Evolutionary conservation across 495 filamentous ascomycete species (phyloP).

Genomic region (Thozetella sp.): DNA sequence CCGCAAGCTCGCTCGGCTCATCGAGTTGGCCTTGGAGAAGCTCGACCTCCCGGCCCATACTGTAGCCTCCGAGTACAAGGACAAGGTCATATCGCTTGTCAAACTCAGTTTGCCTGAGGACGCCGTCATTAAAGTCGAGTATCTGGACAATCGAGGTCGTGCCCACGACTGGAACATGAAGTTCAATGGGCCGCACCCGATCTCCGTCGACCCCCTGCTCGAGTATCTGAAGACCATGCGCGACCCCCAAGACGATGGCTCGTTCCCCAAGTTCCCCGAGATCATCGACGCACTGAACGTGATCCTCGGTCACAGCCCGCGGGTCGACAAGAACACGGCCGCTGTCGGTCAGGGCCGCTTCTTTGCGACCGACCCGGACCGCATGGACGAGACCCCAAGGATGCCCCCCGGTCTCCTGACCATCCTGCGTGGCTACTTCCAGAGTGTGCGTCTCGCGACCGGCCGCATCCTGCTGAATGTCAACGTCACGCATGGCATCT

Average conservation of each 20-base stretch:
- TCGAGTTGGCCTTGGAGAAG: constrained; percentile 48
- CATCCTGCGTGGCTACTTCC: constrained; percentile 64
- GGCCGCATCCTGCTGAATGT: constrained; percentile 65
- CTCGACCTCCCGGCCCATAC: constrained; percentile 22
- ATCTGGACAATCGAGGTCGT: constrained; percentile 36
- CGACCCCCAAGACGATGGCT: constrained; percentile 35
- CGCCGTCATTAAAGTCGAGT: constrained; percentile 36
- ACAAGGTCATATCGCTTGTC: constrained; percentile 43
- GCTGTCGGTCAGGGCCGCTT: constrained; percentile 42
- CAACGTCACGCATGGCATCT: constrained; percentile 51
- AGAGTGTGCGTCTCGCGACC: constrained; percentile 67
- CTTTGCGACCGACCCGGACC: constrained; percentile 33
- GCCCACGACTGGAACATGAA: constrained; percentile 39
- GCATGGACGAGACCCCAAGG: constrained; percentile 19
- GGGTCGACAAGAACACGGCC: constrained; percentile 22
- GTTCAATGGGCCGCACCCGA: constrained; percentile 34
- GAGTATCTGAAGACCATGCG: constrained; percentile 48
- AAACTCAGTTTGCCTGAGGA: constrained; percentile 35
- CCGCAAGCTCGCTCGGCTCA: constrained; percentile 55
- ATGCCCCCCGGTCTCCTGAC: constrained; percentile 36
- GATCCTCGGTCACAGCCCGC: constrained; percentile 42
- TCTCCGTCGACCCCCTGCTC: constrained; percentile 51
- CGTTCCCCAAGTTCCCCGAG: constrained; percentile 37
- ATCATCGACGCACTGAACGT: constrained; percentile 51
- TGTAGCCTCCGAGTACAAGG: constrained; percentile 63